These are phyloP conservation scores for Gaeumannomyces tritici DNA, from an alignment of 2,329 filamentous ascomycete genomes.

Conservation along the genomic window DNA sequence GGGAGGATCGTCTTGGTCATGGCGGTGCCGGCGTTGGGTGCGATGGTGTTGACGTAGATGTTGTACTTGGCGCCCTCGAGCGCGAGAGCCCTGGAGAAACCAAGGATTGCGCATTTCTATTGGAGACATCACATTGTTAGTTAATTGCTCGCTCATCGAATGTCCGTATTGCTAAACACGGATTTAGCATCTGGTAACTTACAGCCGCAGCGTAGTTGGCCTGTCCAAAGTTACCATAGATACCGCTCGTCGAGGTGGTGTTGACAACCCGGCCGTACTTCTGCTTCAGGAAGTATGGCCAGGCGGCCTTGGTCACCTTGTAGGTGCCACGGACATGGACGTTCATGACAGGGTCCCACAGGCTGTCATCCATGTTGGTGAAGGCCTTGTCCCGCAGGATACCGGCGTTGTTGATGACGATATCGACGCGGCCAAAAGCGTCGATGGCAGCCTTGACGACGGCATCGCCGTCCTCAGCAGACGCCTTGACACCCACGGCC, in stretches of 20 bases:
- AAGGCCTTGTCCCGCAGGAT: slow-evolving; percentile 98
- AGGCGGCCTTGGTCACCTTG: slow-evolving; percentile 93
- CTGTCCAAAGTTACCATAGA: slow-evolving; percentile 98
- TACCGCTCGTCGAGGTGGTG: slow-evolving; percentile 92
- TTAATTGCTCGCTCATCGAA: slow-evolving; percentile 14
- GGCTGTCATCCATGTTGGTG: slow-evolving; percentile 88
- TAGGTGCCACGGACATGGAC: slow-evolving; percentile 93
- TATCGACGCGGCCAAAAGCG: slow-evolving; percentile 85
- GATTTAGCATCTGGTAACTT: slow-evolving; percentile 26
- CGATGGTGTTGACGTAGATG: slow-evolving; percentile 96
- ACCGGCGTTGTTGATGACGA: slow-evolving; percentile 95
- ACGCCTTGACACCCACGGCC: slow-evolving; percentile 87
- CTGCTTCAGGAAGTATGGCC: slow-evolving; percentile 96
- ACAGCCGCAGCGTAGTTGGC: slow-evolving; percentile 91
- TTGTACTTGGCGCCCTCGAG: slow-evolving; percentile 95
- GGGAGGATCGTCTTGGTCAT: slow-evolving; percentile 94
- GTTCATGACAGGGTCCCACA: slow-evolving; percentile 87
- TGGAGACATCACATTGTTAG: neutral
- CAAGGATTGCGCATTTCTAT: slow-evolving; percentile 84
- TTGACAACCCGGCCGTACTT: slow-evolving; percentile 97
- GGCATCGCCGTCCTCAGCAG: slow-evolving; percentile 81
- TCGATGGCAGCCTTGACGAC: slow-evolving; percentile 93
- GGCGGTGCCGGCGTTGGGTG: slow-evolving; percentile 89
- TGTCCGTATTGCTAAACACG: neutral
- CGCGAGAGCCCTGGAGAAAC: slow-evolving; percentile 86